Conservation (phyloP, 2,329 filamentous ascomycete genomes). For the Penicillium aurantiogriseum region DNA sequence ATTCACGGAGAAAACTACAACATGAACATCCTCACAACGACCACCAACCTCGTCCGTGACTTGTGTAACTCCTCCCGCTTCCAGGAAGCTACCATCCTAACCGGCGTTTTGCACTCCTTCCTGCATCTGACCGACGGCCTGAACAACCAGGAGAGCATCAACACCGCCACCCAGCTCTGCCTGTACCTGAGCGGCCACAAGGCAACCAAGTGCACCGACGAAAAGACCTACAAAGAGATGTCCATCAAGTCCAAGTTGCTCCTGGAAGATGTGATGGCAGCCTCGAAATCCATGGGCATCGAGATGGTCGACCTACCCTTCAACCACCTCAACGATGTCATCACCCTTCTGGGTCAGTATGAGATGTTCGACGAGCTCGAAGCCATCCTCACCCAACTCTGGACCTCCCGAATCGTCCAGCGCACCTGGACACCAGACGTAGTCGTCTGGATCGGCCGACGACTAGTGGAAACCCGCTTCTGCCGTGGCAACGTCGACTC, state of each 20-base stretch:
- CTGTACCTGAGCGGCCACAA: conserved; percentile 37
- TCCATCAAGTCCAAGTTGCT: conserved; percentile 34
- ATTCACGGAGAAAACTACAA: conserved; percentile 31
- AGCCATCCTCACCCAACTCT: conserved; percentile 45
- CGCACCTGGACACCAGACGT: conserved; percentile 47
- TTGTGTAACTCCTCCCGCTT: conserved; percentile 32
- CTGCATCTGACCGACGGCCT: conserved; percentile 36
- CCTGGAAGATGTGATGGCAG: conserved; percentile 34
- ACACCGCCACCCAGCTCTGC: conserved; percentile 38
- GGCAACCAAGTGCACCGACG: conserved; percentile 29
- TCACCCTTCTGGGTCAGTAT: conserved; percentile 39
- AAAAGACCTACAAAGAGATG: conserved; percentile 32
- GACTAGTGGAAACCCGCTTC: conserved; percentile 54
- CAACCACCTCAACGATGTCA: conserved; percentile 37
- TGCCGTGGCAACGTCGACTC: conserved; percentile 47
- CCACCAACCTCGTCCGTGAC: conserved; percentile 29
- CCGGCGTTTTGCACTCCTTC: conserved; percentile 36
- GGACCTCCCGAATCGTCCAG: conserved; percentile 49
- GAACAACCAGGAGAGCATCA: conserved; percentile 33
- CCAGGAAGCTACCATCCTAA: conserved; percentile 36
- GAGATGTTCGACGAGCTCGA: conserved; percentile 40
- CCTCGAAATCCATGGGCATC: conserved; percentile 31
- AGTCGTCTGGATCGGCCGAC: conserved; percentile 53
- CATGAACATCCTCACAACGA: conserved; percentile 31
- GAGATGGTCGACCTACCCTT: conserved; percentile 39